A percentile compares a stretch with the other conserved stretches of the same genome.
Conservation (phyloP, 2,329 filamentous ascomycete species). For the Cordyceps javanica region DNA sequence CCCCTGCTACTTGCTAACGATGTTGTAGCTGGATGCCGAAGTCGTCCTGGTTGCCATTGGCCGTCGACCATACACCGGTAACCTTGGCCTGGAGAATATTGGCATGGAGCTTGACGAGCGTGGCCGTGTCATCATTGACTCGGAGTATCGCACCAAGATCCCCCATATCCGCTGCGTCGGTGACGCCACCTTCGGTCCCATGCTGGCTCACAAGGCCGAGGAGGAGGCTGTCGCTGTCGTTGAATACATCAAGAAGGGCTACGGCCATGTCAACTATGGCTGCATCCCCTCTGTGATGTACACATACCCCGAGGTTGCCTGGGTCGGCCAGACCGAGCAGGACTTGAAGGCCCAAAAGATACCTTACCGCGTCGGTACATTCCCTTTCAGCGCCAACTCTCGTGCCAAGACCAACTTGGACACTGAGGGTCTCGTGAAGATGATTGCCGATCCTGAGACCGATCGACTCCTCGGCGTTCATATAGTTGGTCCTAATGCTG, state of each 20-base stretch:
- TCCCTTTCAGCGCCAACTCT: constrained; percentile 98
- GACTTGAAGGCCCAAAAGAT: constrained; percentile 86
- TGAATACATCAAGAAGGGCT: constrained; percentile 96
- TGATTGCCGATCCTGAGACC: constrained; percentile 92
- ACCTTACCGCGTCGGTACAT: constrained; percentile 87
- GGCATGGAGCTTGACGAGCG: constrained; percentile 88
- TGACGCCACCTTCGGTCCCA: constrained; percentile 94
- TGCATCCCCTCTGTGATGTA: constrained; percentile 99
- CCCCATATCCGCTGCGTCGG: constrained; percentile 96
- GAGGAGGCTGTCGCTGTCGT: constrained; percentile 93
- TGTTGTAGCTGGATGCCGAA: constrained; percentile 73
- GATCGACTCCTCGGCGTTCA: constrained; percentile 93
- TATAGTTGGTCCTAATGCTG: constrained; percentile 92
- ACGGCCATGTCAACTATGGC: constrained; percentile 98
- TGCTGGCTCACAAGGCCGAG: constrained; percentile 99
- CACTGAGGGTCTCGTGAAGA: constrained; percentile 93
- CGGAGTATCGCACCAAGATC: constrained; percentile 96
- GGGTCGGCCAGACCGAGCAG: constrained; percentile 96
- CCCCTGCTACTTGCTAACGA: constrained; percentile 16
- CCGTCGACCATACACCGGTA: constrained; percentile 86
- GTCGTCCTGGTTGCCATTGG: constrained; percentile 96
- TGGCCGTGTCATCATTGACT: constrained; percentile 93
- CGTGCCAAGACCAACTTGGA: constrained; percentile 98
- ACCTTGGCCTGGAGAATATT: constrained; percentile 89
- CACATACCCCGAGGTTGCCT: constrained; percentile 95